phyloP scores from a whole-genome alignment of 371 early-diverging fungal species.

The Mortierella sp. region DNA sequence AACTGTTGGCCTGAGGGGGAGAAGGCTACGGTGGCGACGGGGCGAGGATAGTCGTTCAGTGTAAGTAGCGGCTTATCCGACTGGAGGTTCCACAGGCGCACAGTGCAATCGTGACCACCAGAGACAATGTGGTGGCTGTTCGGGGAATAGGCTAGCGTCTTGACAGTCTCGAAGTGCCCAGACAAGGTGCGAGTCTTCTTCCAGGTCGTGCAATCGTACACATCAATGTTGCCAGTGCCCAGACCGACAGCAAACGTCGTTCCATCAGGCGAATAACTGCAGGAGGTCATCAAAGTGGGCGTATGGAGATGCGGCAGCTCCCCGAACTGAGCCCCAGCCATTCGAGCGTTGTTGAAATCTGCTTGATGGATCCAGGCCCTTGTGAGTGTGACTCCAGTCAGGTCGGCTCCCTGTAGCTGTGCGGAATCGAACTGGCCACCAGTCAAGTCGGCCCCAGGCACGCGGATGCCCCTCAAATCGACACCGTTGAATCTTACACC shows the following conservation, averaged over 20 bases:
- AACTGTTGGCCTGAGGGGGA: neutral
- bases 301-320: neutral
- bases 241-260: neutral
- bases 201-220: constrained; percentile 8
- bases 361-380: neutral
- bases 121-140: neutral
- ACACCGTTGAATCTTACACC: neutral
- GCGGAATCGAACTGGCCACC: constrained; percentile 11
- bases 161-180: neutral
- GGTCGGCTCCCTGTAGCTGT: constrained; percentile 7
- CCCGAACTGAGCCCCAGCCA: constrained; percentile 7
- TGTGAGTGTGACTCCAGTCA: neutral
- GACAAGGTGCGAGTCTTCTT: neutral
- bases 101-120: neutral
- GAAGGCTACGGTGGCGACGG: neutral
- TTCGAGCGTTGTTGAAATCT: constrained; percentile 9
- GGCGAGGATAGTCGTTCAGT: neutral
- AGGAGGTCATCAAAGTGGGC: no score
- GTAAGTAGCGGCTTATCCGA: neutral
- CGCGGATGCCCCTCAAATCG: neutral
- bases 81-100: neutral
- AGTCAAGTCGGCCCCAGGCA: constrained; percentile 15
- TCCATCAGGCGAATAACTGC: neutral
- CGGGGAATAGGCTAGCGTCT: neutral
- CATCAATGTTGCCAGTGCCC: neutral